Evolutionary conservation across 2,329 filamentous ascomycete genomes (phyloP).

Genomic region (Aureobasidium sp.): DNA sequence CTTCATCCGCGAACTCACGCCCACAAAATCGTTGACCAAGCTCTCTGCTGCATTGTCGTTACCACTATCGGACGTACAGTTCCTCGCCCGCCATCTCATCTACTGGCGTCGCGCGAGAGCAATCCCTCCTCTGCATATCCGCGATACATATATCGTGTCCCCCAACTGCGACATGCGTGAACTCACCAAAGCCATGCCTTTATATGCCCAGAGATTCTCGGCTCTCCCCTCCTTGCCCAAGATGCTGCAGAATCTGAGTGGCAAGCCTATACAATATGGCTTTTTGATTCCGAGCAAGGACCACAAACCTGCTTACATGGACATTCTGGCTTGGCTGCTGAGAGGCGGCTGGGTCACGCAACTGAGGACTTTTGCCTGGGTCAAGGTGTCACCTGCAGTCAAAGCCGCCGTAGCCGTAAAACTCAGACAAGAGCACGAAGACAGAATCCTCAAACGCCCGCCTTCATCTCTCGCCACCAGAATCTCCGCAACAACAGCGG

Average conservation of each 20-base stretch:
- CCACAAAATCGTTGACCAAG: conserved; percentile 63
- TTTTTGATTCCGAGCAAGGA: conserved; percentile 78
- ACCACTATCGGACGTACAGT: conserved; percentile 71
- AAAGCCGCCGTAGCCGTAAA: conserved; percentile 13
- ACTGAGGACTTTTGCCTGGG: conserved; percentile 82
- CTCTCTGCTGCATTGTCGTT: conserved; percentile 66
- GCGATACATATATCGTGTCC: conserved; percentile 86
- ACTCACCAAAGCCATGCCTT: conserved; percentile 59
- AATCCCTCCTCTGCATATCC: conserved; percentile 80
- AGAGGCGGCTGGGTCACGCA: conserved; percentile 91
- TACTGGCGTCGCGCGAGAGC: conserved; percentile 92
- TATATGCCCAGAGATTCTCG: conserved; percentile 74
- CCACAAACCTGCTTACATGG: conserved; percentile 79
- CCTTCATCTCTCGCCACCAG: neutral
- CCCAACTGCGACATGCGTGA: conserved; percentile 76
- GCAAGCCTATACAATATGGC: conserved; percentile 74
- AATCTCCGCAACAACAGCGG: neutral
- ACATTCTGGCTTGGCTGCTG: conserved; percentile 89
- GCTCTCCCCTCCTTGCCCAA: conserved; percentile 75
- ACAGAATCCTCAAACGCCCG: neutral
- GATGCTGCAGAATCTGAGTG: conserved; percentile 78
- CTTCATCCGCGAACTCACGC: conserved; percentile 53
- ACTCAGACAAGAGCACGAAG: conserved; percentile 12
- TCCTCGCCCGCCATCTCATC: conserved; percentile 86
- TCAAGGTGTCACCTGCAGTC: conserved; percentile 35